Base-by-base conservation (phyloP, 495 filamentous ascomycete genomes). In the Tetracladium setigerum region DNA sequence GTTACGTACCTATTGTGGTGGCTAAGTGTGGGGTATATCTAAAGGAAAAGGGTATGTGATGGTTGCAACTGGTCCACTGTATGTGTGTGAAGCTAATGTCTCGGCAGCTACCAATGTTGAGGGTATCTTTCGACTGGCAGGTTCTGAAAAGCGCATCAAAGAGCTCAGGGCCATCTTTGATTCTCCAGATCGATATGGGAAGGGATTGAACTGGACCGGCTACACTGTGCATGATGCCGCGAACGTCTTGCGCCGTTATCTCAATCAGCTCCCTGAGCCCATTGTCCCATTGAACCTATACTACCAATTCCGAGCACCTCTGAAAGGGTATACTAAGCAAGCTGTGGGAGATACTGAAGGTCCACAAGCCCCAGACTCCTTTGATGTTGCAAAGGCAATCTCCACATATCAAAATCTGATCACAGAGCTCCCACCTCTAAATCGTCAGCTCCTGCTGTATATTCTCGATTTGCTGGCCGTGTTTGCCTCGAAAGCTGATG, bases 191-290 rank as follows among this genome's bases (percentile, higher is more conserved):
- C 78, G 90, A 42, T 99, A 95, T 63, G 92, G 92, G 30, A 99
- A 99, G 64, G 92, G 92, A 13, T 68, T 97, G 35, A 86, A 96
- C 59, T 99, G 92, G 92, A 83, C 86, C 38, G 92, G 92, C 13
- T 99, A 95, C 66, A 99, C 94, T 1, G 92, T 99, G 13, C 92
- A 99, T 67, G 92, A 99, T 77, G 92, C 92, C 14, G 92, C 92
- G 55, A 97, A 96, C 58, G 91, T 99, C 39, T 77, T 99, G 33
- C 82, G 94, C 46, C 81, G 92, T 49, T 99, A 97, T 59, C 73
- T 99, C 46, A 97, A 96, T 63, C 85, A 92, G 59, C 71, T 99
- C 14, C 92, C 84, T 5, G 91, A 99, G 62, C 92, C 92, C 1
- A 95, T 99, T 50, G 90, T 99, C 13, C 92, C 92, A 2, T 70